Evolutionary conservation across 2,329 filamentous ascomycete genomes (phyloP), one percentile per base, ranked within the genome.

Genomic region (Onygenales sp.): DNA sequence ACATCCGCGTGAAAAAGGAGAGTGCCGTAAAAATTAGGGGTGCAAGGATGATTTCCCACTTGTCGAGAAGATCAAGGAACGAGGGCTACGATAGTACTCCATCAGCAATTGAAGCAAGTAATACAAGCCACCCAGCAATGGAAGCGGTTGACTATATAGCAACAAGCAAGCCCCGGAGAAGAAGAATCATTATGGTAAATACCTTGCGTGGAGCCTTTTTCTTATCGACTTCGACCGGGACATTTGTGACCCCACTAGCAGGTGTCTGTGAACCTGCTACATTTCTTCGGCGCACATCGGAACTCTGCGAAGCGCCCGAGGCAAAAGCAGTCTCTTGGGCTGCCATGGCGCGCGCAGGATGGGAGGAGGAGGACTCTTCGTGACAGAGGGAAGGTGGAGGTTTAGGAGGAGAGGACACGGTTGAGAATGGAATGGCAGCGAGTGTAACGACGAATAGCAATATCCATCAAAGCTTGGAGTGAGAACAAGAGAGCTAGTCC

Each of bases 1-100:
- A 85, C 73, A 84, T 78, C 61, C 82, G 79, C 44, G 82, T 85
- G 69, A 85, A 84, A 68, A 85, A 78, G 56, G 82, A 77, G 54
- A 84, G 69, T 44, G 75, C 74, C 34, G 82, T 85, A 63, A 85
- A 81, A 58, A 85, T 67, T 49, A 85, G 66, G 43, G 82, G 82
- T n/a, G 80, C 81, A 67, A 83, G 76, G 57, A 85, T 70, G 58
- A 76, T 80, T 63, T 85, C 82, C 67, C 77, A 82, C 53, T 79
- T 74, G 63, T 82, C 78, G n/a, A 77, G 63, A 34, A 66, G 61
- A 46, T 69, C 63, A 32, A 71, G 54, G 49, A 74, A 63, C 37
- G 68, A 9, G 32, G 52, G 31, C 46, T 49, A 55, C 6, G 49
- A 47, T 40, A 56, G 52, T 4, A 39, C 21, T 10, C 13, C 11